Conservation (phyloP, 225 moss, liverwort and hornwort genomes). For the Pseudoscleropodium purum region DNA sequence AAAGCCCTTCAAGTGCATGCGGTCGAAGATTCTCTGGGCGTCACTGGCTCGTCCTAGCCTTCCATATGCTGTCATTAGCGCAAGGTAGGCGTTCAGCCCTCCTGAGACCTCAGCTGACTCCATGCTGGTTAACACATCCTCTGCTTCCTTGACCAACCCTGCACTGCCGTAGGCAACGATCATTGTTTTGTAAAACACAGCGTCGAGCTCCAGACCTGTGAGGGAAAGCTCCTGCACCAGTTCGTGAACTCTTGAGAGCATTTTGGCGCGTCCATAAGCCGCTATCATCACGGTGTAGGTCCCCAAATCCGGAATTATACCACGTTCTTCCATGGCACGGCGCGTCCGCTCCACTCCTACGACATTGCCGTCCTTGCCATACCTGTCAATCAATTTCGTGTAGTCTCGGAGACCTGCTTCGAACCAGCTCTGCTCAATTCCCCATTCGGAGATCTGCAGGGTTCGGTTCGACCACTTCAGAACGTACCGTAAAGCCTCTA, state of each 20-base stretch:
- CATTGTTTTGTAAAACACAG: constrained; percentile 61
- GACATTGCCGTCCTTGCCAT: constrained; percentile 58
- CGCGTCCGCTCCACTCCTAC: constrained; percentile 48
- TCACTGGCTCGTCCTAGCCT: constrained; percentile 47
- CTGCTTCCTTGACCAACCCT: constrained; percentile 57
- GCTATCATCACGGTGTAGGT: constrained; percentile 60
- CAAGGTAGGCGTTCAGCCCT: constrained; percentile 44
- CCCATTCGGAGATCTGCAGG: constrained; percentile 76
- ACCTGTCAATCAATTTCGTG: constrained; percentile 76
- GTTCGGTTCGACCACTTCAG: neutral
- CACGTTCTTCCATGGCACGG: constrained; percentile 43
- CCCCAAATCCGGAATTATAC: constrained; percentile 35
- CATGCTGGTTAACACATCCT: constrained; percentile 56
- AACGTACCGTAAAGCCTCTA: neutral
- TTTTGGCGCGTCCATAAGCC: constrained; percentile 55
- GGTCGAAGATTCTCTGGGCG: constrained; percentile 71
- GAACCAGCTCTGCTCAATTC: constrained; percentile 64
- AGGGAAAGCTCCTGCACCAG: constrained; percentile 38
- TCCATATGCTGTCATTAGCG: constrained; percentile 68
- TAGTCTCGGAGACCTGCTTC: constrained; percentile 68
- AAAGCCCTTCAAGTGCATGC: constrained; percentile 66
- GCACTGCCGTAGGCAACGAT: constrained; percentile 67
- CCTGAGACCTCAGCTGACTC: constrained; percentile 32
- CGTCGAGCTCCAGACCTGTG: constrained; percentile 56
- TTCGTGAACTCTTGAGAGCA: constrained; percentile 47